These are phyloP conservation scores for Amaranthus tricolor DNA, from an alignment of 179 eudicot genomes.

Conservation along the genomic window DNA sequence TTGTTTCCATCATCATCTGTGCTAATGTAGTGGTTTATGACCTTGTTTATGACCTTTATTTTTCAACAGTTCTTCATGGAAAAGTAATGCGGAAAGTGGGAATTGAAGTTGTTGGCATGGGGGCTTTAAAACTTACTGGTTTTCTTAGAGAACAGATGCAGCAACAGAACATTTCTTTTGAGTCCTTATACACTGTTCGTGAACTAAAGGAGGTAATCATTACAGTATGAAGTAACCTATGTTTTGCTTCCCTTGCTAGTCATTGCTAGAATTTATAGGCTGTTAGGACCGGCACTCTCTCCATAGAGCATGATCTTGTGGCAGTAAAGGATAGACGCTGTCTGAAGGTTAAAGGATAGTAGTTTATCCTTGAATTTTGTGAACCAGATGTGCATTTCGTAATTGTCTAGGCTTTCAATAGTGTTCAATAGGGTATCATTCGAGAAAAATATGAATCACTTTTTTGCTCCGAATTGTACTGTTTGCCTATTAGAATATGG, in stretches of 20 bases:
- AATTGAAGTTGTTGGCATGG: slow-evolving; percentile 79
- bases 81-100: slow-evolving; percentile 88
- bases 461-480: background rate
- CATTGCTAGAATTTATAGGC: background rate
- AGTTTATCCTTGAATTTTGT: background rate
- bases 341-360: background rate
- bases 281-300: background rate
- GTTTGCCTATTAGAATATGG: background rate
- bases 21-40: slow-evolving; percentile 2
- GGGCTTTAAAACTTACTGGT: slow-evolving; percentile 84
- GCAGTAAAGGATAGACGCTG: background rate
- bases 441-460: background rate
- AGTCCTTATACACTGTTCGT: slow-evolving; percentile 84
- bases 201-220: slow-evolving; percentile 72
- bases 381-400: background rate
- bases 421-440: background rate
- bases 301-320: background rate
- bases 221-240: background rate
- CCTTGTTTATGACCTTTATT: background rate
- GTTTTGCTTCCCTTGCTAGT: background rate
- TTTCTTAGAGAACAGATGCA: slow-evolving; percentile 80
- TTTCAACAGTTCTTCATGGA: slow-evolving; percentile 66
- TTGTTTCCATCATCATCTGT: slow-evolving; percentile 3
- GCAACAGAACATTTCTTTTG: slow-evolving; percentile 57
- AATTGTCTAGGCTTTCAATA: background rate